Evolutionary conservation across 768 basidiomycete genomes (phyloP), one percentile per base, ranked within the genome.

Genomic region (Rhodotorula sphaerocarpa): DNA sequence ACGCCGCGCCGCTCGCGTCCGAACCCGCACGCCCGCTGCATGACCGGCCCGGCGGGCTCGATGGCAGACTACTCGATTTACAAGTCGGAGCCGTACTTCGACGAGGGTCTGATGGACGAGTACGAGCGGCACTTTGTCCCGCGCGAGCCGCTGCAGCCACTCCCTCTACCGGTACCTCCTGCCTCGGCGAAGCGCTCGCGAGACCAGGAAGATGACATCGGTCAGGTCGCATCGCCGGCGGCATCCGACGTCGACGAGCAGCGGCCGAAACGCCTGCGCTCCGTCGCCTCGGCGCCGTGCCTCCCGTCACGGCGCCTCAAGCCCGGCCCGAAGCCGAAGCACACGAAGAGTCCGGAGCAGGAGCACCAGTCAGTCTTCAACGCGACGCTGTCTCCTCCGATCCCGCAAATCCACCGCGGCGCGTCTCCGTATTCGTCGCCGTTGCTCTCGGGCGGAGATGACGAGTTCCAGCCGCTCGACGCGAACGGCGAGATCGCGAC

Each of bases 241-340:
- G 55, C 59, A 18, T 71, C 72, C 15, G 63, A 63, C 7, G 64
- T 69, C 18, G 74, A 71, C 2, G 73, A 52, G 20, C 23, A 39
- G 25, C 53, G n/a, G 52, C 54, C 36, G 36, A 69, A 69, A 46
- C 67, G 67, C 1, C 57, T 69, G 2, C 67, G 67, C 3, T 59
- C 67, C 21, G 67, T 69, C 16, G 67, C 67, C 0, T 69, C 67
- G 12, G 67, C 67, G 21, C 67, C 66, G 3, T 63, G 59, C 28
- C 59, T 69, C 7, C 56, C 63, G 2, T 43, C 50, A 1, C 43
- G 73, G 42, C 66, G 73, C 18, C 52, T 77, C 43, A 66, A 72
- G 39, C 76, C 76, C 2, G 76, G 76, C 7, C 76, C 76, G 23
- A 72, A 72, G 36, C 75, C 76, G 4, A 76, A 76, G 60, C 62